A percentile compares a stretch with the other conserved stretches of the same genome.
These are phyloP conservation scores for Parmales sp. DNA, from an alignment of 108 stramenopile species.

Conservation along the genomic window DNA sequence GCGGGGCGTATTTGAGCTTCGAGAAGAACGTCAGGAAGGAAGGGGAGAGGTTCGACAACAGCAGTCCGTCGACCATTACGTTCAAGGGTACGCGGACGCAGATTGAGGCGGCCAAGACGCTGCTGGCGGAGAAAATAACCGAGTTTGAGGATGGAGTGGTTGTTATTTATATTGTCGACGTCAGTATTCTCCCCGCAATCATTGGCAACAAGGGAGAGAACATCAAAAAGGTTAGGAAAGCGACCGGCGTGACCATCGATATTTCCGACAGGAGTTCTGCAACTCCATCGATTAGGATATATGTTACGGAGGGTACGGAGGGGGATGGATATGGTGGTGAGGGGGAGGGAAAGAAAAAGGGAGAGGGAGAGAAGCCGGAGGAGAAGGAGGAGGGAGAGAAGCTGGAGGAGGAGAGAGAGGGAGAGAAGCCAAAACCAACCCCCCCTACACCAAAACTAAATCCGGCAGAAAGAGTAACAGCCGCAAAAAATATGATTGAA, in stretches of 20 bases:
- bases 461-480: too few species aligned
- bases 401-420: too few species aligned
- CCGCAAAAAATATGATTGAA: too few species aligned
- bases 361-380: not conserved
- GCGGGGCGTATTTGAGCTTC: not conserved
- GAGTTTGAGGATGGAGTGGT: not conserved
- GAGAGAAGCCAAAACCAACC: too few species aligned
- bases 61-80: not conserved
- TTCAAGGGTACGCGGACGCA: not conserved
- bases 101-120: not conserved
- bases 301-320: too few species aligned
- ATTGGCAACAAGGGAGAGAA: not conserved
- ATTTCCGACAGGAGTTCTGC: too few species aligned
- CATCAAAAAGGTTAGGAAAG: not conserved
- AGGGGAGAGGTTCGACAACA: not conserved
- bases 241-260: not conserved
- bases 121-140: not conserved
- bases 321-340: not conserved
- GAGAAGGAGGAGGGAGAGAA: not conserved
- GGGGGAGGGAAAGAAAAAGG: not conserved
- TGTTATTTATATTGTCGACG: not conserved
- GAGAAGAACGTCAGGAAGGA: not conserved
- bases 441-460: too few species aligned
- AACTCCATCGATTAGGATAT: too few species aligned
- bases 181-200: not conserved